A percentile compares a stretch with the other conserved stretches of the same genome.
Conservation (phyloP, 73 alveolate genomes). For the Tetrahymena elliotti region DNA sequence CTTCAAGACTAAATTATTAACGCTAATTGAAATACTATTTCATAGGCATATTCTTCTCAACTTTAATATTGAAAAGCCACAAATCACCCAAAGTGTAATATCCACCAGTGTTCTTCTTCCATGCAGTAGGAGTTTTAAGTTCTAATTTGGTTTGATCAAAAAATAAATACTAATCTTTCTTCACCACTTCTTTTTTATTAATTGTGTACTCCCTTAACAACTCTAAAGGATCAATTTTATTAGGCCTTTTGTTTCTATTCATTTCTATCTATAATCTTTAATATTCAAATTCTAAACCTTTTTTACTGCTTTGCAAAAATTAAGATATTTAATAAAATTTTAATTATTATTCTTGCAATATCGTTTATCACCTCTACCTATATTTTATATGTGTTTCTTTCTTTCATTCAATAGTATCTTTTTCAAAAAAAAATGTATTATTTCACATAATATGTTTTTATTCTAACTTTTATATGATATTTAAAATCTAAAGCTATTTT, state of each 20-base stretch:
- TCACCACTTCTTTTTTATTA: conserved; percentile 17
- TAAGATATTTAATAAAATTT: not conserved
- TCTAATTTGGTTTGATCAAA: conserved; percentile 51
- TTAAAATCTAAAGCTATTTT: too few relatives aligned
- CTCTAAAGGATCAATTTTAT: conserved; percentile 45
- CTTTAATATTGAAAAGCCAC: conserved; percentile 47
- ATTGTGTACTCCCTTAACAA: conserved; percentile 31
- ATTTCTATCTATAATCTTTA: not conserved
- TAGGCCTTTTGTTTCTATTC: conserved; percentile 16
- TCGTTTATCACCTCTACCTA: not conserved
- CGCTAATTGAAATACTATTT: conserved; percentile 39
- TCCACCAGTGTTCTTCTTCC: conserved; percentile 3
- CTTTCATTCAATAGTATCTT: too few relatives aligned
- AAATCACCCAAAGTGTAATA: conserved; percentile 54
- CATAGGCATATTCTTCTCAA: conserved; percentile 12
- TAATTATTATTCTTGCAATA: too few relatives aligned
- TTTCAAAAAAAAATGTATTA: too few relatives aligned
- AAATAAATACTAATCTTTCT: conserved; percentile 45
- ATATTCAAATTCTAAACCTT: not conserved
- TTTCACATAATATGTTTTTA: too few relatives aligned
- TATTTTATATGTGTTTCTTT: not conserved
- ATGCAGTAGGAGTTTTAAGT: conserved; percentile 48
- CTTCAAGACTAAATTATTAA: conserved; percentile 28
- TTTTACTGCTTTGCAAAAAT: not conserved
- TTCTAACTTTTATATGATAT: too few relatives aligned